phyloP scores from a whole-genome alignment of 1,284 basidiomycete genomes.

The Trichosporon ovoides region DNA sequence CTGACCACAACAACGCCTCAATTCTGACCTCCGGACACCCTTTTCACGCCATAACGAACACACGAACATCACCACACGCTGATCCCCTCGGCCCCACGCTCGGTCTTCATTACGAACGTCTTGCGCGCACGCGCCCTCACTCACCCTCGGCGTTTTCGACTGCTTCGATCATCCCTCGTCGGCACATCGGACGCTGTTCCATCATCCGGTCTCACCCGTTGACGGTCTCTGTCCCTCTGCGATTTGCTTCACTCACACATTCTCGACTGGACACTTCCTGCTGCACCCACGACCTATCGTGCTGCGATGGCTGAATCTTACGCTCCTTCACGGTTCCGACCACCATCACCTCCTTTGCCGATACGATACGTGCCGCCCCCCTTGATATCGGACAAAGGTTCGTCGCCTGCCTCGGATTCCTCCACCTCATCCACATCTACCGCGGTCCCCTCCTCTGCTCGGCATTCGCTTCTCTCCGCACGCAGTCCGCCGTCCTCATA shows the following conservation, averaged over 20 bases:
- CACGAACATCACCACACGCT: not conserved
- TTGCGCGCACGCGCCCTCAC: conserved; percentile 5
- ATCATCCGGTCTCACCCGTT: not conserved
- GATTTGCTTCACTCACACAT: not conserved
- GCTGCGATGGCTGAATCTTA: not conserved
- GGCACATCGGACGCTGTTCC: not conserved
- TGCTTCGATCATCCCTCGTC: not conserved
- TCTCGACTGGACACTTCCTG: not conserved
- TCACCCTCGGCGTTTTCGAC: not conserved
- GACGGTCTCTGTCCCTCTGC: not conserved
- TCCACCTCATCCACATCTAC: not conserved
- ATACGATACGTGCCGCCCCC: not conserved
- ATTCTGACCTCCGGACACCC: not conserved
- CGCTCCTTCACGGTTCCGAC: not conserved
- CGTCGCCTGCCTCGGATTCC: not conserved
- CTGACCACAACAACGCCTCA: too few relatives aligned
- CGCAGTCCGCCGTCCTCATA: conserved; percentile 4
- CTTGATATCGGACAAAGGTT: not conserved
- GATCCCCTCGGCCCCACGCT: not conserved
- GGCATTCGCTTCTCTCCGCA: not conserved
- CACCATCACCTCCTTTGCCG: not conserved
- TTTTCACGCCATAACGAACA: not conserved
- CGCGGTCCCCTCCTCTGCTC: not conserved
- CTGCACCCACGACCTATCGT: not conserved
- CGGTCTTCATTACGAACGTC: not conserved